These are phyloP conservation scores for Mesembryanthemum crystallinum DNA, from an alignment of 148 eudicot species.

Conservation along the genomic window DNA sequence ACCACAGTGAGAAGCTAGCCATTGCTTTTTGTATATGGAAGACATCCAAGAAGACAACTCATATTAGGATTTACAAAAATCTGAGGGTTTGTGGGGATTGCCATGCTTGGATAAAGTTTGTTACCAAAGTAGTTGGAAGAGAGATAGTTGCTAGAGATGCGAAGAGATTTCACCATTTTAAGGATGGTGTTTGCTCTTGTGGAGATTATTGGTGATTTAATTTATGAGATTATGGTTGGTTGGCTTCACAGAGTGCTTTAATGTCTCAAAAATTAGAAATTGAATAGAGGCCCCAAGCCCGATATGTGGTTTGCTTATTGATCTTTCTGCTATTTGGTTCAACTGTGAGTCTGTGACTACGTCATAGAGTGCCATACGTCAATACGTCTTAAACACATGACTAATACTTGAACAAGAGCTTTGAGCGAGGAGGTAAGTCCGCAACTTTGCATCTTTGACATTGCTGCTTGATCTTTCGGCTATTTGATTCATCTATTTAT, in stretches of 20 bases:
- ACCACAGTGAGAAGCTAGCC: conserved; percentile 46
- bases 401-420: neutral
- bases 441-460: neutral
- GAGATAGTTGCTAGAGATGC: conserved; percentile 46
- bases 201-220: conserved; percentile 46
- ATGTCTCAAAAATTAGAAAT: neutral
- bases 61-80: conserved; percentile 43
- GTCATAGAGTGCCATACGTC: neutral
- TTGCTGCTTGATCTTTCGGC: neutral
- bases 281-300: neutral
- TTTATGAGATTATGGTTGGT: neutral
- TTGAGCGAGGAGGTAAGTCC: neutral
- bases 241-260: neutral
- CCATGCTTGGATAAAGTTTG: conserved; percentile 41
- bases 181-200: conserved; percentile 45
- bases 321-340: neutral
- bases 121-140: conserved; percentile 35
- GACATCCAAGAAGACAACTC: conserved; percentile 23
- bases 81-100: conserved; percentile 50
- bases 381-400: neutral
- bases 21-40: conserved; percentile 38
- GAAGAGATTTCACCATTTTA: conserved; percentile 52
- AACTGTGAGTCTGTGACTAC: neutral
- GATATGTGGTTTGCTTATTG: neutral
- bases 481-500: too few species aligned